phyloP scores from a whole-genome alignment of 2,329 filamentous ascomycete species.

The Penicillium olsonii region DNA sequence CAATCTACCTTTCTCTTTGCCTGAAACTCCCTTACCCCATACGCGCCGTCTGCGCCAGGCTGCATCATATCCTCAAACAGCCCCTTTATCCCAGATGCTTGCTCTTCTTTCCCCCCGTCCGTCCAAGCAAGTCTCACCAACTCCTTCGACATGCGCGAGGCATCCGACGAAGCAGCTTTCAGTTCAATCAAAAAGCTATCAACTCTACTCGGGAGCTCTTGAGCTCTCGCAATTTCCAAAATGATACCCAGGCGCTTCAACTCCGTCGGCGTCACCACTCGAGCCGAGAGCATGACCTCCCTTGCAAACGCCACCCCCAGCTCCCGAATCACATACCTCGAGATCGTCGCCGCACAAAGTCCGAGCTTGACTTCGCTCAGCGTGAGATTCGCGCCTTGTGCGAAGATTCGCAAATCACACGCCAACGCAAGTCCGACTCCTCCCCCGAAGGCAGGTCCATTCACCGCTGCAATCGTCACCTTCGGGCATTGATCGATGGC shows the following conservation, averaged over 20 bases:
- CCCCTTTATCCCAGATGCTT: slow-evolving; percentile 21
- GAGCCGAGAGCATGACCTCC: slow-evolving; percentile 42
- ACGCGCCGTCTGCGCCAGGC: slow-evolving; percentile 21
- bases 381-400: slow-evolving; percentile 23
- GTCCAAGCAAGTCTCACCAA: slow-evolving; percentile 32
- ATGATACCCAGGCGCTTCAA: slow-evolving; percentile 28
- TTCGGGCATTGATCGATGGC: slow-evolving; percentile 44
- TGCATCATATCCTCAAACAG: slow-evolving; percentile 35
- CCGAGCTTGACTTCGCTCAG: slow-evolving; percentile 46
- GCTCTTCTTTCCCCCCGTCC: slow-evolving; percentile 17
- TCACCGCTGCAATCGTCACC: slow-evolving; percentile 44
- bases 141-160: slow-evolving; percentile 38
- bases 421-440: slow-evolving; percentile 48
- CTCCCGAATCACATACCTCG: slow-evolving; percentile 43
- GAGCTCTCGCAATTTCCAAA: slow-evolving; percentile 22
- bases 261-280: slow-evolving; percentile 30
- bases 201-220: slow-evolving; percentile 18
- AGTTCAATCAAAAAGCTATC: slow-evolving; percentile 28
- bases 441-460: slow-evolving; percentile 48
- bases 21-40: slow-evolving; percentile 29
- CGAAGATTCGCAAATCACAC: slow-evolving; percentile 41
- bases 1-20: slow-evolving; percentile 25
- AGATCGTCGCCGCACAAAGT: slow-evolving; percentile 43
- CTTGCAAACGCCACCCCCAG: slow-evolving; percentile 40
- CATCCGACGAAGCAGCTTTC: slow-evolving; percentile 28